Evolutionary conservation across 1,139 yeast genomes (phyloP).

Genomic region (Geotrichum citri-aurantii): DNA sequence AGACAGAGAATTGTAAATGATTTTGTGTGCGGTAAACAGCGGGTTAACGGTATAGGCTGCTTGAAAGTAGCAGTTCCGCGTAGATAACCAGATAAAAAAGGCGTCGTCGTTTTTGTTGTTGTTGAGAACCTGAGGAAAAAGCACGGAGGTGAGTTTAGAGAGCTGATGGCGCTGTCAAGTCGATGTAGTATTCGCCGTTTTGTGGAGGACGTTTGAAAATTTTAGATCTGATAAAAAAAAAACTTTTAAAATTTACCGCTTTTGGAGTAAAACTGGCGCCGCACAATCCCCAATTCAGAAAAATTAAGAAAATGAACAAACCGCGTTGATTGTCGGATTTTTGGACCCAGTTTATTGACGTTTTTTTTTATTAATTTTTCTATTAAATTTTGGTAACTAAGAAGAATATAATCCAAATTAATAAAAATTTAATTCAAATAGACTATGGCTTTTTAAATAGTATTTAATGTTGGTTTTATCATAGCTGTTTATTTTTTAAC

Average conservation of each 20-base stretch:
- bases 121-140: not conserved
- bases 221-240: not conserved
- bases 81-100: not conserved
- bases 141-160: not conserved
- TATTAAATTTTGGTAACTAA: no score
- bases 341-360: not conserved
- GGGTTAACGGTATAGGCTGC: not conserved
- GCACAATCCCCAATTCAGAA: not conserved
- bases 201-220: not conserved
- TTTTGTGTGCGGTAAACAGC: not conserved
- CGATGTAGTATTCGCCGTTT: not conserved
- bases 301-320: not conserved
- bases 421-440: no score
- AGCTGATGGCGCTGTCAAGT: not conserved
- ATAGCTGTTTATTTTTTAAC: no score
- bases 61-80: not conserved
- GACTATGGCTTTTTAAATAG: no score
- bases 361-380: no score
- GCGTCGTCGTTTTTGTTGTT: not conserved
- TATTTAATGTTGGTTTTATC: no score
- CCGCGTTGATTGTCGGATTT: not conserved
- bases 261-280: not conserved
- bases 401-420: no score
- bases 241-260: not conserved
- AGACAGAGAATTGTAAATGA: not conserved